Evolutionary conservation across 1,284 basidiomycete species (phyloP), one percentile per base, ranked within the genome.

Genomic region (Fomes fomentarius): DNA sequence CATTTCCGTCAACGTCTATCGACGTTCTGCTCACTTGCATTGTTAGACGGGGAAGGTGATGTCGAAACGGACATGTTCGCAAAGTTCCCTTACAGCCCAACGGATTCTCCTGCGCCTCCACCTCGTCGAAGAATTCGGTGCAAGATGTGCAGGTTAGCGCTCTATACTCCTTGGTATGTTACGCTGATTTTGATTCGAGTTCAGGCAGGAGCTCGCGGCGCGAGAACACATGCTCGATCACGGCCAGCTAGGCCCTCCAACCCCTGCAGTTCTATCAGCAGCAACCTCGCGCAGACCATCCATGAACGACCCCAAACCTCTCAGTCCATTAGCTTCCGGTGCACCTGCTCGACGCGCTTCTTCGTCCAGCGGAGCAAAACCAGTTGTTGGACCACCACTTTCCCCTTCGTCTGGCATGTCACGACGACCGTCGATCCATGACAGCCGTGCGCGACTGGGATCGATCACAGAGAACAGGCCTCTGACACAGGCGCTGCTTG

Each of bases 141-240:
- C 74, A 95, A 91, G 71, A 94, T 91, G 86, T 96, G 94, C 76
- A 80, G 93, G 88, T 88, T 52, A 44, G 76, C 61, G 38, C 17
- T 12, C 17, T 24, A 6, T 7, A 26, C 2, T 22, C 5, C 5
- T 24, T 30, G n/a, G 21, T 19, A 9, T 30, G 14, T 11, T 30
- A 5, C 4, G 14, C 14, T 26, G 22, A n/a, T 3, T 2, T 51
- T 46, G 7, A 2, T 22, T 10, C 22, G 14, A 15, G 28, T 46
- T 25, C 61, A 89, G 92, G 57, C 86, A 89, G 52, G 93, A 94
- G 65, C 79, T 96, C 12, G 94, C 94, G 0, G 83, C 91, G 0
- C 81, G 92, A 22, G 94, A 96, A 66, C 91, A 96, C 69, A 94
- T 96, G 89, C 82, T 95, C 54, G 91, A 94, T 67, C 94, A 96